Conservation (phyloP, 305 asterid species). For the Striga hermonthica region DNA sequence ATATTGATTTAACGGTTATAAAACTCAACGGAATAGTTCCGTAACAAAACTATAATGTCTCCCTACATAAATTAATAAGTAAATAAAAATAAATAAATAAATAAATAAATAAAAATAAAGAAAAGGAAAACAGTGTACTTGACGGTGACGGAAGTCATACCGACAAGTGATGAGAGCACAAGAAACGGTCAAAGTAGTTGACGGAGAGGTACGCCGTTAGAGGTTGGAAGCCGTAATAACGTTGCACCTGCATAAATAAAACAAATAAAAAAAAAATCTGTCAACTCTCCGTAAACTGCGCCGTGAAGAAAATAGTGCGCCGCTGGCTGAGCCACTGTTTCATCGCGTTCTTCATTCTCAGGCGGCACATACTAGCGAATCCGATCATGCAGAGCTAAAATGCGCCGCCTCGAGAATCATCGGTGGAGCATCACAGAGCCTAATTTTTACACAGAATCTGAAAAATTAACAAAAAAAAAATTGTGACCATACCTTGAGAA, state of each 20-base stretch:
- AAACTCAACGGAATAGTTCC: too few relatives aligned
- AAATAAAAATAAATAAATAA: neutral
- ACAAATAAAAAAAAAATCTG: conserved; percentile 21
- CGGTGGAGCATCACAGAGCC: conserved; percentile 11
- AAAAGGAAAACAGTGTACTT: neutral
- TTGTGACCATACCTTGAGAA: conserved; percentile 63
- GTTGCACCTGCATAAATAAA: conserved; percentile 76
- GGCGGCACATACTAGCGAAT: conserved; percentile 29
- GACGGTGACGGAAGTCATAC: conserved; percentile 49
- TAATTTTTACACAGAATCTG: conserved; percentile 2
- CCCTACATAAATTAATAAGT: too few relatives aligned
- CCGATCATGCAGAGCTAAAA: conserved; percentile 25
- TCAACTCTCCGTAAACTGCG: conserved; percentile 34
- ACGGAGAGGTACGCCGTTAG: conserved; percentile 86
- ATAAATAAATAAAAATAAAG: too few relatives aligned
- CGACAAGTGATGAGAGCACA: conserved; percentile 67
- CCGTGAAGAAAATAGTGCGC: conserved; percentile 30
- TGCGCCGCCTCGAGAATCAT: conserved; percentile 24
- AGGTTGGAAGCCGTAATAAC: conserved; percentile 70
- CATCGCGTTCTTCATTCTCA: conserved; percentile 30
- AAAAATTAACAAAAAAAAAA: neutral
- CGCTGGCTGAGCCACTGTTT: conserved; percentile 25
- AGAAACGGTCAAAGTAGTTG: conserved; percentile 79
- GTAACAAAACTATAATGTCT: too few relatives aligned
- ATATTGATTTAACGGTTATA: too few relatives aligned